Base-by-base conservation (phyloP, 2,329 filamentous ascomycete genomes). In the Thermoascus crustaceus region DNA sequence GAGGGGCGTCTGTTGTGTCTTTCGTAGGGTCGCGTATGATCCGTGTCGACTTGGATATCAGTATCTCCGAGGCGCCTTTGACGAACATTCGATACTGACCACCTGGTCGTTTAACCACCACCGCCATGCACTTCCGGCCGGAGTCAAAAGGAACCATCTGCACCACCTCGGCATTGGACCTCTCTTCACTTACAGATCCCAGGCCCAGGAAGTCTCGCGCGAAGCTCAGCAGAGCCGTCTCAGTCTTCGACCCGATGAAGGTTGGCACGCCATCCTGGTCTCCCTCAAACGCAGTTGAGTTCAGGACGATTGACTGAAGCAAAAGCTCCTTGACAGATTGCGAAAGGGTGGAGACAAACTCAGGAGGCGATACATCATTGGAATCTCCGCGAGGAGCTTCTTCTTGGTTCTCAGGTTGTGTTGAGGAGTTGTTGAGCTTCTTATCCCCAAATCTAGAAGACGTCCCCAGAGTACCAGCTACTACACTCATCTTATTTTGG, bases 191-290 rank as follows among this genome's bases (percentile, higher is more conserved):
- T 10, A 84, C 60, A 0, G 71, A 67, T 4, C 72, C 73, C 67
- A 86, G 77, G 26, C 71, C 80, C 9, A 86, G 64, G 49, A 76
- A 67, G 32, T 82, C 75, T 32, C 73, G 71, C 13, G 80, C 78
- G 52, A 85, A 85, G 16, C 69, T 67, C n/a, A 87, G 68, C 8
- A 87, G 66, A 14, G 82, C 82, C 3, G 80, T 85, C 53, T 87
- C 82, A 0, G 82, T 87, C 60, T 85, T 86, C 4, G 82, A 85
- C 19, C 82, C 82, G 42, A 86, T 71, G 45, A 84, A 87, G 0
- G 71, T 64, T 22, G 57, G 60, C 11, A 69, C 65, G 20, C 78
- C 78, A 26, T 78, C 70, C 27, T 75, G 69, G 27, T 80, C 75
- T 4, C 73, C 71, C 50, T 83, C 77, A 44, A 84, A 84, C 1